Conservation (phyloP, 257 asterid genomes). For the Rubia yunnanensis region DNA sequence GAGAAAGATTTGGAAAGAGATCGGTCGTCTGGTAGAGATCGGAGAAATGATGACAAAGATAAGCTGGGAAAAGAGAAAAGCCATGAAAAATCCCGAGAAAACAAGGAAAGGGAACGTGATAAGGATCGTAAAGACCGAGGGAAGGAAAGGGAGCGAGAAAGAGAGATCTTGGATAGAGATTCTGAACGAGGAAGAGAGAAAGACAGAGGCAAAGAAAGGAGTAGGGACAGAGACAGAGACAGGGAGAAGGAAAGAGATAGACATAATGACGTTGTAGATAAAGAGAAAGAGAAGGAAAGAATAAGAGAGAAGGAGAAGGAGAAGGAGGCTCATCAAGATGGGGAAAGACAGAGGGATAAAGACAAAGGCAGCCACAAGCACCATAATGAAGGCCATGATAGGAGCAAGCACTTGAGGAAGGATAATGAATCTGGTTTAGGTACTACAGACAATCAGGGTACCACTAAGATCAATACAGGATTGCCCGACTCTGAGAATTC, state of each 20-base stretch:
- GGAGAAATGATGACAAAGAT: conserved; percentile 65
- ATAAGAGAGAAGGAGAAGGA: conserved; percentile 56
- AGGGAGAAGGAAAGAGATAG: conserved; percentile 50
- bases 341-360: conserved; percentile 54
- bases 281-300: conserved; percentile 62
- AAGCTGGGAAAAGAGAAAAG: conserved; percentile 47
- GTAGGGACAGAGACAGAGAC: conserved; percentile 50
- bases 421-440: conserved; percentile 29
- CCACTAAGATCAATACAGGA: conserved; percentile 23
- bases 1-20: conserved; percentile 46
- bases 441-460: conserved; percentile 22
- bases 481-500: conserved; percentile 28
- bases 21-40: conserved; percentile 38
- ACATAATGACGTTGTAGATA: conserved; percentile 43
- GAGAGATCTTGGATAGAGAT: conserved; percentile 33
- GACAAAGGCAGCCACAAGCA: conserved; percentile 46
- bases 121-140: conserved; percentile 47
- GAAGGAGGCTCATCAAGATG: conserved; percentile 48
- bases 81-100: conserved; percentile 44
- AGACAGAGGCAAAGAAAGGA: conserved; percentile 52
- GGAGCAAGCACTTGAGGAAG: conserved; percentile 38
- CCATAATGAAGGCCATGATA: conserved; percentile 49
- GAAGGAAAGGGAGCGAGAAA: conserved; percentile 41
- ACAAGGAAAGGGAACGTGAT: conserved; percentile 55
- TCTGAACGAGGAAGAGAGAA: conserved; percentile 44